Conservation (phyloP, 768 basidiomycete genomes). For the Kwoniella sp. region DNA sequence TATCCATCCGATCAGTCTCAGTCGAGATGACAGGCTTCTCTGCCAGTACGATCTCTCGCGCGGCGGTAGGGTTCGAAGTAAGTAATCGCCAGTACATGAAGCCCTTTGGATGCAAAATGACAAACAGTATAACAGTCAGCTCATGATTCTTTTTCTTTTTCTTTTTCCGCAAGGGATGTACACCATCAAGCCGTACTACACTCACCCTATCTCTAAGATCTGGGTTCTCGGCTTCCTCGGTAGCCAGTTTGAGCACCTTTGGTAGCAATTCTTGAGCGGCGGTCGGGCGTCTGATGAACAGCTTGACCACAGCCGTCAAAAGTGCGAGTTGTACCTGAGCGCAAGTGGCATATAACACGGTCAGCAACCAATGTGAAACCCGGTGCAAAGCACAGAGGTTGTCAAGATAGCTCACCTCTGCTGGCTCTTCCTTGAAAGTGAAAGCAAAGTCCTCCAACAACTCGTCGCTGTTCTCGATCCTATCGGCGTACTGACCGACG, state of each 20-base stretch:
- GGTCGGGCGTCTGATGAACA: slow-evolving; percentile 91
- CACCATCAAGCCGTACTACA: too few species aligned
- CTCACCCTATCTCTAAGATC: slow-evolving; percentile 81
- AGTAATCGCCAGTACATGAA: slow-evolving; percentile 99
- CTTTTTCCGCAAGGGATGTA: too few species aligned
- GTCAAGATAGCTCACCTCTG: too few species aligned
- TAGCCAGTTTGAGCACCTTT: slow-evolving; percentile 94
- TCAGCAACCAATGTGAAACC: too few species aligned
- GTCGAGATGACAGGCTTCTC: slow-evolving; percentile 97
- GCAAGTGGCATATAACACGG: too few species aligned
- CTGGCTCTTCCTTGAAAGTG: slow-evolving; percentile 88
- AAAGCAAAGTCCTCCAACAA: slow-evolving; percentile 87
- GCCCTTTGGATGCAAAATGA: slow-evolving; percentile 58
- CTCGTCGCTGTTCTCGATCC: slow-evolving; percentile 94
- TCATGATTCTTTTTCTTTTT: too few species aligned
- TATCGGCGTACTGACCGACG: slow-evolving; percentile 90
- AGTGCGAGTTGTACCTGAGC: slow-evolving; percentile 89
- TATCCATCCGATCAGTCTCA: slow-evolving; percentile 95
- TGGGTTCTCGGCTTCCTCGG: slow-evolving; percentile 96
- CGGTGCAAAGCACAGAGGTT: too few species aligned
- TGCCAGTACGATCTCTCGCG: slow-evolving; percentile 83
- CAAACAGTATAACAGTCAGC: background rate
- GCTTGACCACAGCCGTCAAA: slow-evolving; percentile 89
- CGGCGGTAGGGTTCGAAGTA: slow-evolving; percentile 84
- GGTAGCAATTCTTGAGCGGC: slow-evolving; percentile 85